Base-by-base conservation (phyloP, 176 grass and related monocot genomes). In the Raddia distichophylla region DNA sequence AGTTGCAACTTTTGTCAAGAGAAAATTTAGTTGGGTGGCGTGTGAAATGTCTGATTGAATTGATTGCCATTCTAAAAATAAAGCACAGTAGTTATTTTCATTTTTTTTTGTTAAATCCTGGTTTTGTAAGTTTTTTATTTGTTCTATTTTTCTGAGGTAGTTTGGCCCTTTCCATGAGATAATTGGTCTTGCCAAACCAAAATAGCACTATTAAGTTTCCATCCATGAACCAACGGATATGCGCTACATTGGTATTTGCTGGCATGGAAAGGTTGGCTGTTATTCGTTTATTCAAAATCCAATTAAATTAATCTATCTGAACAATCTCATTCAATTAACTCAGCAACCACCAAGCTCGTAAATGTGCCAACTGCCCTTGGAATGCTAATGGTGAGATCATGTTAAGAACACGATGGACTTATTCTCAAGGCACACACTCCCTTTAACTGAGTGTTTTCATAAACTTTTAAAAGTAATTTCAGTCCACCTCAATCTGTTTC, bases 211-310 rank as follows among this genome's bases (percentile, higher is more conserved):
- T 72, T 72, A 61, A 62, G 59, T 32, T 73, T 4, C 48, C 19
- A 20, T 20, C 50, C 58, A 73, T 50, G 44, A 49, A 73, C 60
- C 49, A 73, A 32, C 44, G 72, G 32, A 73, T 73, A 64, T 54
- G 37, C 74, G 47, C n/a, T 46, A 44, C 55, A 58, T 42, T 32
- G 27, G 11, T 55, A 80, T 35, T 11, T 79, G 53, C 34, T 56
- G 51, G 42, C 33, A 68, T 56, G 11, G 43, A 55, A 37, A 16
- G 33, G 3, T 11, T 45, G 16, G 13, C 42, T 17, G 18, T 34
- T n/a, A 66, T 66, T 40, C 52, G 48, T 42, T 54, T 55, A 40
- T 42, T 64, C 33, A 22, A 65, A 78, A 27, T 19, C 58, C 10
- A 0, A 27, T 19, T 60, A 60, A 60, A 60, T 60, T 60, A 67